Percentiles rank a stretch among this genome's conserved stretches.
Evolutionary conservation across 805 yeast species (phyloP).

Genomic region (Candida cerambycidarum): DNA sequence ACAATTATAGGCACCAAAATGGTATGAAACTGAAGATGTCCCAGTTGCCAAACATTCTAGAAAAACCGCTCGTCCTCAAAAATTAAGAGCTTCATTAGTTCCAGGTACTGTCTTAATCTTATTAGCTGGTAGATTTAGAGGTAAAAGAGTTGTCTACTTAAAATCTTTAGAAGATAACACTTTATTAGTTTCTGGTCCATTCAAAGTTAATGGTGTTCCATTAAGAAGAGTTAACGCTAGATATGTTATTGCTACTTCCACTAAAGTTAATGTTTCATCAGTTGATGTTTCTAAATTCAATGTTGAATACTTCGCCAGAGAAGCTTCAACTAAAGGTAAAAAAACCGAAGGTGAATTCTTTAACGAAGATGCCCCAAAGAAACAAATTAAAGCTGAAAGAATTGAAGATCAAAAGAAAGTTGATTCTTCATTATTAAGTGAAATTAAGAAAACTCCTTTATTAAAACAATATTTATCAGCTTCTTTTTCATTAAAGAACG

Average conservation of each 20-base stretch:
- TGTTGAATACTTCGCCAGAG: slow-evolving; percentile 95
- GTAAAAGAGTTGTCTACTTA: slow-evolving; percentile 98
- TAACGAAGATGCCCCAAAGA: slow-evolving; percentile 72
- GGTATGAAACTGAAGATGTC: slow-evolving; percentile 92
- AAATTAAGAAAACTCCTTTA: slow-evolving; percentile 96
- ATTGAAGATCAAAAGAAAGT: slow-evolving; percentile 94
- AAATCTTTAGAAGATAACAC: slow-evolving; percentile 98
- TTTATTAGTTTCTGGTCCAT: slow-evolving; percentile 95
- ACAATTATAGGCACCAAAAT: slow-evolving; percentile 66
- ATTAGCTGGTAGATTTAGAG: slow-evolving; percentile 99
- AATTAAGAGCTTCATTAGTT: slow-evolving; percentile 90
- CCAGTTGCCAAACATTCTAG: slow-evolving; percentile 86
- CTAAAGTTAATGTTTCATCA: slow-evolving; percentile 76
- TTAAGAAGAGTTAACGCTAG: slow-evolving; percentile 98
- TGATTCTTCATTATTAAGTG: slow-evolving; percentile 88
- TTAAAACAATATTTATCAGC: slow-evolving; percentile 95
- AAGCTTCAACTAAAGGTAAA: slow-evolving; percentile 77
- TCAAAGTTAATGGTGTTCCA: slow-evolving; percentile 99
- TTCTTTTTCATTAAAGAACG: slow-evolving; percentile 94
- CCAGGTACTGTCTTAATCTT: slow-evolving; percentile 98
- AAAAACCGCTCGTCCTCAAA: slow-evolving; percentile 90
- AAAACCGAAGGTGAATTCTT: slow-evolving; percentile 93
- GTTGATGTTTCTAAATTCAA: slow-evolving; percentile 89
- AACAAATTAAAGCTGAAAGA: slow-evolving; percentile 89
- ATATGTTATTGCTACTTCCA: slow-evolving; percentile 98